phyloP scores from a whole-genome alignment of 441 rosid genomes.

The Daphne laureola region DNA sequence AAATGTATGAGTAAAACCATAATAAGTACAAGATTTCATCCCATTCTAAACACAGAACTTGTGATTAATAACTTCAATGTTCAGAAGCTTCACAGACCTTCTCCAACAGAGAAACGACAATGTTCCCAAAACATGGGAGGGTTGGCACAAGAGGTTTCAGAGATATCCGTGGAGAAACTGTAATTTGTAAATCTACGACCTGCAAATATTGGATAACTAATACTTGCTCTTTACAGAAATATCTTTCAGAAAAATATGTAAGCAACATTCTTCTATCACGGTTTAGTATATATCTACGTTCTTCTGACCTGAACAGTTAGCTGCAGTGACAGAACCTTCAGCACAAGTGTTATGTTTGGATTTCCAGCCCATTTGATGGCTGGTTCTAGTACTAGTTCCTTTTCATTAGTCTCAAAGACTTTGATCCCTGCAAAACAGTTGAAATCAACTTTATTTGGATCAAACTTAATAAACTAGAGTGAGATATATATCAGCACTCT shows the following conservation, averaged over 20 bases:
- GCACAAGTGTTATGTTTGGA: conserved; percentile 61
- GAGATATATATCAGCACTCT: too few relatives aligned
- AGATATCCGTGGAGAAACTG: conserved; percentile 50
- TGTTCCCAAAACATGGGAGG: conserved; percentile 76
- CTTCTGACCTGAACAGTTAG: conserved; percentile 71
- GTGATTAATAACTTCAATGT: not conserved
- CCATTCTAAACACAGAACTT: not conserved
- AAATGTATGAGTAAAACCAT: conserved; percentile 6
- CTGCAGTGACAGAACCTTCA: conserved; percentile 44
- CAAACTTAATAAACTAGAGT: not conserved
- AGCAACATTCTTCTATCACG: conserved; percentile 3
- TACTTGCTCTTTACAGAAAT: conserved; percentile 16
- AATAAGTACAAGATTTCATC: not conserved
- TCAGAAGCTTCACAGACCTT: conserved; percentile 30
- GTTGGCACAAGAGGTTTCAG: conserved; percentile 86
- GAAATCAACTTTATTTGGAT: conserved; percentile 3
- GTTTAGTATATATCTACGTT: conserved; percentile 9
- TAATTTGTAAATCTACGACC: conserved; percentile 76
- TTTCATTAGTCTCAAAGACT: conserved; percentile 71
- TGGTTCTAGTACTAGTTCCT: conserved; percentile 73
- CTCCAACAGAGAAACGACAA: conserved; percentile 69
- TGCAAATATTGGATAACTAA: conserved; percentile 31
- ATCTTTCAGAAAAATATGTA: conserved; percentile 14
- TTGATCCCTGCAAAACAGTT: conserved; percentile 55
- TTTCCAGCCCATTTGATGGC: conserved; percentile 88